Percentiles rank a stretch among this genome's conserved stretches.
Evolutionary conservation across 2,329 filamentous ascomycete genomes (phyloP).

Genomic region (Claviceps digitariae): DNA sequence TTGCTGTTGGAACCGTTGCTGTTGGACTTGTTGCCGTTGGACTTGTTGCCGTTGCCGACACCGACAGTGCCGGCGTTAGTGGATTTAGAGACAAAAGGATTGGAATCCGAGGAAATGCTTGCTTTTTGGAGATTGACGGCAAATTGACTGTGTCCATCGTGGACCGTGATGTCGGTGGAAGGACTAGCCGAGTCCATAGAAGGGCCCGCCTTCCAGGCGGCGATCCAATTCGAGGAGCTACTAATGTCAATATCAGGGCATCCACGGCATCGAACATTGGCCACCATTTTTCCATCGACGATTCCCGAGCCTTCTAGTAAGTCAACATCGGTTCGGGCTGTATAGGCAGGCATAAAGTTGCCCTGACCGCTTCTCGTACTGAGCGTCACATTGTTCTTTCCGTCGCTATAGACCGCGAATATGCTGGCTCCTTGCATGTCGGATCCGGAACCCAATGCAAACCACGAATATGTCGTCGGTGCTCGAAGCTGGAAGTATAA

Average conservation of each 20-base stretch:
- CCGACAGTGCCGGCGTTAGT: not conserved
- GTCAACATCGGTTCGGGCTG: constrained; percentile 28
- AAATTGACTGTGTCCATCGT: constrained; percentile 33
- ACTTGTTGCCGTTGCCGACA: not conserved
- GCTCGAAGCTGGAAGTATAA: constrained; percentile 44
- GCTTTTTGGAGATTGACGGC: constrained; percentile 35
- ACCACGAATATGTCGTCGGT: constrained; percentile 39
- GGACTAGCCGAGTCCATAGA: constrained; percentile 29
- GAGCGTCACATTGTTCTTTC: constrained; percentile 45
- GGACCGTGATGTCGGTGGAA: constrained; percentile 27
- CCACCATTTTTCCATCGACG: constrained; percentile 36
- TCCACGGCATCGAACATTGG: constrained; percentile 43
- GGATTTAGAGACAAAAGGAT: constrained; percentile 32
- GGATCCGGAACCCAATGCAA: constrained; percentile 42
- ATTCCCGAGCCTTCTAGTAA: constrained; percentile 48
- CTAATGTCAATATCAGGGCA: constrained; percentile 33
- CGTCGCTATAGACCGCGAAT: constrained; percentile 48
- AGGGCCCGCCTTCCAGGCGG: constrained; percentile 35
- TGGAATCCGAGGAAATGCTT: constrained; percentile 31
- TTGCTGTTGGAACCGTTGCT: not conserved
- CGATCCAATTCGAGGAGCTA: constrained; percentile 34
- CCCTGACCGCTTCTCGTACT: constrained; percentile 39
- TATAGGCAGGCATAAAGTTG: constrained; percentile 35
- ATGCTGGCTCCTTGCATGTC: constrained; percentile 45
- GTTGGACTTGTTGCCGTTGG: not conserved